Evolutionary conservation across 805 yeast genomes (phyloP).

Genomic region (Yamadazyma sp.): DNA sequence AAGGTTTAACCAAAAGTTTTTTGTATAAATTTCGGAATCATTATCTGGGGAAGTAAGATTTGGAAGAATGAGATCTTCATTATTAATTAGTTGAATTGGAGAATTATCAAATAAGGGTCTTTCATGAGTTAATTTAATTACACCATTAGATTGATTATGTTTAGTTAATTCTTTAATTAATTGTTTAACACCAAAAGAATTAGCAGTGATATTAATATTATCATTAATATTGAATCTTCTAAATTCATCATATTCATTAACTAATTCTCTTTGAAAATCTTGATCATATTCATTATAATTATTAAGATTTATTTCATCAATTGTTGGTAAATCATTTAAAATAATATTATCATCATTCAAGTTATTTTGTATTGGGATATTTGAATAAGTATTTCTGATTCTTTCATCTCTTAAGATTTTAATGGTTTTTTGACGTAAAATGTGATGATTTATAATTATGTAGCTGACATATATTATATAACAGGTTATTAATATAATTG

Average conservation of each 20-base stretch:
- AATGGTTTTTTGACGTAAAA: conserved; percentile 13
- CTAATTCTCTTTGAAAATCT: conserved; percentile 12
- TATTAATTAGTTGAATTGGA: conserved; percentile 6
- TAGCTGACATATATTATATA: conserved; percentile 58
- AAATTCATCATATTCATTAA: conserved; percentile 11
- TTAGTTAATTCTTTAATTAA: conserved; percentile 30
- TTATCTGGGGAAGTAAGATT: too few species aligned
- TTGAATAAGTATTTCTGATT: conserved; percentile 19
- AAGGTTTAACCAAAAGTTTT: not conserved
- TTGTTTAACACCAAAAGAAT: conserved; percentile 24
- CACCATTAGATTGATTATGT: conserved; percentile 8
- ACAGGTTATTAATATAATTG: conserved; percentile 51
- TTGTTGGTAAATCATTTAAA: conserved; percentile 20
- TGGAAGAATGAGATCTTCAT: too few species aligned
- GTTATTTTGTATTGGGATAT: too few species aligned
- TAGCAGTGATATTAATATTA: conserved; percentile 9
- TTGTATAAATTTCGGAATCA: not conserved
- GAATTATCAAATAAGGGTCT: conserved; percentile 3
- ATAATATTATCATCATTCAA: too few species aligned
- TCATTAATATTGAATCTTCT: conserved; percentile 8
- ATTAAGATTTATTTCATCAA: conserved; percentile 20
- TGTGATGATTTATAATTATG: conserved; percentile 33
- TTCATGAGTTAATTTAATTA: conserved; percentile 8
- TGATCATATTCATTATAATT: conserved; percentile 11
- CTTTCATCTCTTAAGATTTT: conserved; percentile 18